Evolutionary conservation across 768 basidiomycete genomes (phyloP).

Genomic region (Mycena latifolia): DNA sequence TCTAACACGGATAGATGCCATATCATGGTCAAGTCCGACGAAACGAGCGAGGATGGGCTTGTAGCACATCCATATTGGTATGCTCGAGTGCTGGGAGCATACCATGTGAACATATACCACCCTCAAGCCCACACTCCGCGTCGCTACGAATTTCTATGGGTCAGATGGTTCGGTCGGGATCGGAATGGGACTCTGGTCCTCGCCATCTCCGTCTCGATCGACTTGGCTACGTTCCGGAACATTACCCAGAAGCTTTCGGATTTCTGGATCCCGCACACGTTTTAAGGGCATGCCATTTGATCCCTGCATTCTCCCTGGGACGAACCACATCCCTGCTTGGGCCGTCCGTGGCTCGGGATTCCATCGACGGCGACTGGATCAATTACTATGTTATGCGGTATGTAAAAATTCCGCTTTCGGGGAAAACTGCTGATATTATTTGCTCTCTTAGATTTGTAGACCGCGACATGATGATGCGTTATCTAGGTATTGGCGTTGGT

Average conservation of each 20-base stretch:
- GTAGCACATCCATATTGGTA: slow-evolving; percentile 44
- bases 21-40: slow-evolving; percentile 40
- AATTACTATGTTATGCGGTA: slow-evolving; percentile 14
- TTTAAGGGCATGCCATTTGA: slow-evolving; percentile 54
- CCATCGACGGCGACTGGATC: neutral
- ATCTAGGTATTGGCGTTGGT: slow-evolving; percentile 46
- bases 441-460: neutral
- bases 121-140: neutral
- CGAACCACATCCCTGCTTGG: slow-evolving; percentile 12
- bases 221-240: slow-evolving; percentile 46
- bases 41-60: neutral
- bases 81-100: slow-evolving; percentile 41
- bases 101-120: slow-evolving; percentile 42
- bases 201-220: slow-evolving; percentile 14
- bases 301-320: slow-evolving; percentile 51
- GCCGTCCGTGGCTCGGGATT: neutral
- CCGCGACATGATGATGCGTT: slow-evolving; percentile 19
- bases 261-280: slow-evolving; percentile 60
- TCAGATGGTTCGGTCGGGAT: slow-evolving; percentile 43
- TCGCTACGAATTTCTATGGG: slow-evolving; percentile 46
- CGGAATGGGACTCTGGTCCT: neutral
- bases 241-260: slow-evolving; percentile 50
- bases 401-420: neutral
- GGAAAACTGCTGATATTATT: too few species aligned
- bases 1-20: slow-evolving; percentile 14